phyloP scores from a whole-genome alignment of 495 filamentous ascomycete genomes.

The Hyphodiscus hymeniophilus region DNA sequence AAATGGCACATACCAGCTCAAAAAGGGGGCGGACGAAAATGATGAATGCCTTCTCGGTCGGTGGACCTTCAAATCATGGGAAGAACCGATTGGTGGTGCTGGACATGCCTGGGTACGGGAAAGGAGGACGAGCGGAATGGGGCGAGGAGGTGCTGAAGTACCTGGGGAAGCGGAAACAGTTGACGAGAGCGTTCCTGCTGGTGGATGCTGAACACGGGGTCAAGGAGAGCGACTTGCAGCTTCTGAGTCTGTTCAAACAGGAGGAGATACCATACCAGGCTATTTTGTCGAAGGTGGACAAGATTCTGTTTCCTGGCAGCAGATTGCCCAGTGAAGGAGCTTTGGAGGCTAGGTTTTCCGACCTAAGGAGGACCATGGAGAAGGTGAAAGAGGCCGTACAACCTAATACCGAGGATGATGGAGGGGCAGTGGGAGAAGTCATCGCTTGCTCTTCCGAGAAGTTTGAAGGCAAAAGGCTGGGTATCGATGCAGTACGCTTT shows the following conservation, averaged over 20 bases:
- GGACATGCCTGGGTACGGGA: conserved; percentile 94
- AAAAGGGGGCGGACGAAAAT: conserved; percentile 70
- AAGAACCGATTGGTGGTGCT: conserved; percentile 57
- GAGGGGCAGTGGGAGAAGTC: conserved; percentile 18
- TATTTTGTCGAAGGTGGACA: conserved; percentile 78
- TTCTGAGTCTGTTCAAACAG: conserved; percentile 56
- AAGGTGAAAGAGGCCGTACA: conserved; percentile 13
- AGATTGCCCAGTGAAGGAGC: conserved; percentile 10
- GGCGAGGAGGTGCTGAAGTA: conserved; percentile 84
- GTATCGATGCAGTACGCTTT: conserved; percentile 21
- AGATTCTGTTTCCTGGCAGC: conserved; percentile 23
- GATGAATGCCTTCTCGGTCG: conserved; percentile 80
- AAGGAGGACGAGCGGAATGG: conserved; percentile 68
- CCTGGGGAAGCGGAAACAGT: conserved; percentile 59
- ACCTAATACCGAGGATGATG: conserved; percentile 15
- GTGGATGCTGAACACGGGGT: conserved; percentile 76
- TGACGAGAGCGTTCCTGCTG: conserved; percentile 75
- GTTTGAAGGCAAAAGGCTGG: conserved; percentile 18
- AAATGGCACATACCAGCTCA: conserved; percentile 54
- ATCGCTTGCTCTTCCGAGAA: conserved; percentile 21
- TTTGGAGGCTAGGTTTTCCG: conserved; percentile 6
- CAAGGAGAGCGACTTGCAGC: conserved; percentile 59
- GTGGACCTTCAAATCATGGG: conserved; percentile 34
- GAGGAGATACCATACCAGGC: conserved; percentile 64
- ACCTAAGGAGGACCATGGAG: conserved; percentile 18